Evolutionary conservation across 2,329 filamentous ascomycete species (phyloP), one percentile per base, ranked within the genome.

Genomic region (Pseudogymnoascus sp.): DNA sequence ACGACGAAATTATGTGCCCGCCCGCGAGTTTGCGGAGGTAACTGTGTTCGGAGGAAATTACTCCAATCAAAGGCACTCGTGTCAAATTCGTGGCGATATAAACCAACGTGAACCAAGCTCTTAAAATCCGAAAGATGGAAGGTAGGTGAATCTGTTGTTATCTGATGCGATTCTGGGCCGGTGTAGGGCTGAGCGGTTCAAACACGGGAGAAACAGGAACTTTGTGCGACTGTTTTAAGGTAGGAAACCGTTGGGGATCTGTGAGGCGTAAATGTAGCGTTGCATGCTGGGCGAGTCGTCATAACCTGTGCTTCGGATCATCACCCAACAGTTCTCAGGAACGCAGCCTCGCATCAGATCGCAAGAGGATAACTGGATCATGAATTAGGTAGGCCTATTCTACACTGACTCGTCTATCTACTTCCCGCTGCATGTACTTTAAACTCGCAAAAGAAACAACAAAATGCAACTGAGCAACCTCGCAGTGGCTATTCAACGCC

Each of bases 311-410:
- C n/a, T 34, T 56, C 28, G 11, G 36, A 34, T 12, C n/a, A 56
- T 21, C 16, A 56, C 8, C 28, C 28, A 56, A 56, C 50, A 21
- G 50, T 34, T 34, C 50, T 56, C 50, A 34, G n/a, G 28, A 31
- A 34, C 50, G 50, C 28, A 56, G 50, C 28, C 50, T 56, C 28
- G 10, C 50, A 56, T 56, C 28, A 56, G 28, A 56, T 56, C n/a
- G 50, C 50, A 34, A 34, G 28, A 56, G 50, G 5, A 56, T 56
- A 56, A 56, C 50, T 34, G 50, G 50, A 56, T 56, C 50, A 56
- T 56, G 50, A 56, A 56, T 56, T 56, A 56, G 50, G 50, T 56
- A 56, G 50, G 50, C 50, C 28, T 56, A 56, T 56, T 56, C 50
- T 56, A 56, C 50, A 56, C 50, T 7, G 50, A 56, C 50, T 56